Evolutionary conservation across 2,329 filamentous ascomycete species (phyloP).

Genomic region (Cordyceps pruinosa): DNA sequence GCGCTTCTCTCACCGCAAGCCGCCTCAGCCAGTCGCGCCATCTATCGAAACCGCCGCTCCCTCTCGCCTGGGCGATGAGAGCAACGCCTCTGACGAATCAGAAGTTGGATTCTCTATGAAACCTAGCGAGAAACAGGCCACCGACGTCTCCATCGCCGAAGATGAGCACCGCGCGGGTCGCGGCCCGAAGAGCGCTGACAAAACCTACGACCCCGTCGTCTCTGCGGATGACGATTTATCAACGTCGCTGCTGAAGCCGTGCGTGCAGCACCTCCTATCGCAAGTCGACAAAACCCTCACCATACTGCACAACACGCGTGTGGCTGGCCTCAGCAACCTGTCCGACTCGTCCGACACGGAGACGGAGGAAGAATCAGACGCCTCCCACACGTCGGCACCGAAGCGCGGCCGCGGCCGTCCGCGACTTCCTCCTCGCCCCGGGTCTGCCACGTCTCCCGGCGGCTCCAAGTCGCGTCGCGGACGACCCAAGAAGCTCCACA

Average conservation of each 20-base stretch:
- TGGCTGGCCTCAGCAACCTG: constrained; percentile 36
- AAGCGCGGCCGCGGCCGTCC: constrained; percentile 8
- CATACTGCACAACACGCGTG: constrained; percentile 61
- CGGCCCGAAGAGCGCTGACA: background rate
- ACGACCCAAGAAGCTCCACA: constrained; percentile 33
- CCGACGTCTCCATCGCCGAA: background rate
- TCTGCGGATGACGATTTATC: constrained; percentile 67
- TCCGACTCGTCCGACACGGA: constrained; percentile 28
- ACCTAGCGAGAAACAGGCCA: background rate
- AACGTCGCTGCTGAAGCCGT: constrained; percentile 56
- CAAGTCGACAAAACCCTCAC: constrained; percentile 63
- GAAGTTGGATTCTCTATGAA: background rate
- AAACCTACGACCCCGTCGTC: constrained; percentile 43
- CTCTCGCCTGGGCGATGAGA: constrained; percentile 3
- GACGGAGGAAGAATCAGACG: constrained; percentile 31
- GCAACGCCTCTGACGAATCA: background rate
- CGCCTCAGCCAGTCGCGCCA: background rate
- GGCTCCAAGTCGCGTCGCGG: constrained; percentile 23
- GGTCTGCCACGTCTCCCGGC: background rate
- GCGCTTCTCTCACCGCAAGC: constrained; percentile 39
- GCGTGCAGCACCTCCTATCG: constrained; percentile 61
- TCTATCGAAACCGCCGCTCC: constrained; percentile 18
- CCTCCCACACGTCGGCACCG: background rate
- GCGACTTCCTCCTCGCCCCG: constrained; percentile 14
- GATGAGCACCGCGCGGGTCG: background rate